A percentile compares a stretch with the other conserved stretches of the same genome.
Conservation (phyloP, 495 filamentous ascomycete genomes). For the Bryoglossum gracile region DNA sequence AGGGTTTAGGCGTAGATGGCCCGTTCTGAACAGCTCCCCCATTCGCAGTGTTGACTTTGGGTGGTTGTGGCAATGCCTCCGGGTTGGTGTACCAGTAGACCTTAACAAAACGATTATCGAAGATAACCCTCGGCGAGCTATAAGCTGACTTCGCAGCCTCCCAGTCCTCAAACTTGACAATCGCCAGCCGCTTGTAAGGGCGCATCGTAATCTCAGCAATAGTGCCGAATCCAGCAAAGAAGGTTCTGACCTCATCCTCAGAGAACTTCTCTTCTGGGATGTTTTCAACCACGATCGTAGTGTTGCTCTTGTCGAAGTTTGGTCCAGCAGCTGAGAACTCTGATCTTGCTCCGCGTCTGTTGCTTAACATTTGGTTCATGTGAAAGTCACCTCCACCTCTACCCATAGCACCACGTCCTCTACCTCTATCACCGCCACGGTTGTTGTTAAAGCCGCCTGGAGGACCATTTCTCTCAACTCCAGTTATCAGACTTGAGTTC, state of each 20-base stretch:
- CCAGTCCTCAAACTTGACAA: constrained; percentile 73
- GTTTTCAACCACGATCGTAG: constrained; percentile 82
- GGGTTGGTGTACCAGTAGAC: constrained; percentile 86
- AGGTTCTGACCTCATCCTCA: constrained; percentile 65
- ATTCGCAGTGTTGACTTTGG: constrained; percentile 17
- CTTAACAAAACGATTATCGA: constrained; percentile 96
- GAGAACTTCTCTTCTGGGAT: constrained; percentile 83
- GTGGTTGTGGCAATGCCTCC: constrained; percentile 19
- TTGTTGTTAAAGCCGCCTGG: constrained; percentile 6
- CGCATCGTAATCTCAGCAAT: constrained; percentile 70
- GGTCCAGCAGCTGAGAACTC: constrained; percentile 72
- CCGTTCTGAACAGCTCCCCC: constrained; percentile 23
- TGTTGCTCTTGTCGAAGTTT: constrained; percentile 64
- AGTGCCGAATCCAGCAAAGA: constrained; percentile 79
- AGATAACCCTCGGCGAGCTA: constrained; percentile 87
- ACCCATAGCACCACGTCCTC: constrained; percentile 20
- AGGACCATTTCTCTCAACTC: constrained; percentile 11
- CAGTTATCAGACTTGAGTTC: constrained; percentile 46
- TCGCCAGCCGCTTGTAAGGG: constrained; percentile 66
- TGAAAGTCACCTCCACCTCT: constrained; percentile 11
- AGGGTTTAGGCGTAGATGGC: constrained; percentile 12
- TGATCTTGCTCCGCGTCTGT: constrained; percentile 35
- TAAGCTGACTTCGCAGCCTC: constrained; percentile 73
- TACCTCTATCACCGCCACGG: constrained; percentile 23
- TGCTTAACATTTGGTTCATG: constrained; percentile 1